These are phyloP conservation scores for Thelephora terrestris DNA, from an alignment of 1,284 basidiomycete genomes.

Conservation along the genomic window DNA sequence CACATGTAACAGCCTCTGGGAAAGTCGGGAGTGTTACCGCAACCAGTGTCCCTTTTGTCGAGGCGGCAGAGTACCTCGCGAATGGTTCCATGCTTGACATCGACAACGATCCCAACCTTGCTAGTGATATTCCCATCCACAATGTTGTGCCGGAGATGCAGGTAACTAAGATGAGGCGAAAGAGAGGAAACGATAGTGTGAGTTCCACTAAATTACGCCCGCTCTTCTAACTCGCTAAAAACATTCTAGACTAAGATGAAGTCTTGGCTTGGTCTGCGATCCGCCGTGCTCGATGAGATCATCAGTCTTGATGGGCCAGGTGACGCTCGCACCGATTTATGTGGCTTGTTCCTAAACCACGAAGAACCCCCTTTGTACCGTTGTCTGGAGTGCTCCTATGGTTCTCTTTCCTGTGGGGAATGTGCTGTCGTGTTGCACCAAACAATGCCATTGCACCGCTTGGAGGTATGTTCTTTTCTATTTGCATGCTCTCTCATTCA, in stretches of 20 bases:
- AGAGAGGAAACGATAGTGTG: too few relatives aligned
- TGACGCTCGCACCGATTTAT: too few relatives aligned
- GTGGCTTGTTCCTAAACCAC: too few relatives aligned
- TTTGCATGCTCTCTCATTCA: neutral
- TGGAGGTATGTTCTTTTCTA: neutral
- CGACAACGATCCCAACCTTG: neutral
- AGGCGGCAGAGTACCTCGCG: slow-evolving; percentile 5
- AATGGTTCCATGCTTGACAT: too few relatives aligned
- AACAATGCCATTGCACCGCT: neutral
- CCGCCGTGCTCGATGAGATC: slow-evolving; percentile 1
- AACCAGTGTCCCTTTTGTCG: too few relatives aligned
- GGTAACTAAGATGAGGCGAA: too few relatives aligned
- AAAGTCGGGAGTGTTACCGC: too few relatives aligned
- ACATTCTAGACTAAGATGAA: neutral
- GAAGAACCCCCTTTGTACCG: neutral
- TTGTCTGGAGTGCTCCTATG: neutral
- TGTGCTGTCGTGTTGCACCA: too few relatives aligned
- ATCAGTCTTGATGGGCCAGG: slow-evolving; percentile 1
- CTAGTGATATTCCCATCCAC: too few relatives aligned
- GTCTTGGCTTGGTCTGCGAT: slow-evolving; percentile 1
- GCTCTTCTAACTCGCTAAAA: neutral
- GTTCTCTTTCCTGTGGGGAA: neutral
- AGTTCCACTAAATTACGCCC: too few relatives aligned
- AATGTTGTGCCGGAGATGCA: too few relatives aligned
- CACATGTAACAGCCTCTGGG: too few relatives aligned